These are phyloP conservation scores for Sporothrix phasma DNA, from an alignment of 2,329 filamentous ascomycete genomes.

Conservation along the genomic window DNA sequence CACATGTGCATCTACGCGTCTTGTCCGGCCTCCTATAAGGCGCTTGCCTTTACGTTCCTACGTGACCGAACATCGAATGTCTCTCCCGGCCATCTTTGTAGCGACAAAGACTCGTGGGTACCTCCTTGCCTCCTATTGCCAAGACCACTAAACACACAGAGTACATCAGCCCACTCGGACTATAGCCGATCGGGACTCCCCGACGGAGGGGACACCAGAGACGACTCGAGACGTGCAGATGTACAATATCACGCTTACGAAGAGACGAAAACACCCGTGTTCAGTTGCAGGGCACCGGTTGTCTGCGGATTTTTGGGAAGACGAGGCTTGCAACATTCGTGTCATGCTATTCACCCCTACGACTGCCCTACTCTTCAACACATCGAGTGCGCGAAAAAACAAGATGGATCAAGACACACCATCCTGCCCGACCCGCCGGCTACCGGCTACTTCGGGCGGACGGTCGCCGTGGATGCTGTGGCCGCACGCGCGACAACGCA, in stretches of 20 bases:
- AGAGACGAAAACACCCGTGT: not conserved
- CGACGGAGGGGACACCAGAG: not conserved
- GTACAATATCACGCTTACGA: not conserved
- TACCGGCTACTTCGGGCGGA: conserved; percentile 2
- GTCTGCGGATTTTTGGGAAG: too few species aligned
- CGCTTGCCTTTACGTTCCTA: too few species aligned
- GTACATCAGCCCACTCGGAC: not conserved
- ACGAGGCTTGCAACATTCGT: too few species aligned
- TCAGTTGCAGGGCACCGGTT: too few species aligned
- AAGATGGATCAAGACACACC: too few species aligned
- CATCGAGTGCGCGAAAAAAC: too few species aligned
- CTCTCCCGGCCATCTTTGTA: not conserved
- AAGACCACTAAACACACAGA: not conserved
- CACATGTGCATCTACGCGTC: too few species aligned
- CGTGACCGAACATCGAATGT: not conserved
- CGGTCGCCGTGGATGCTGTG: not conserved
- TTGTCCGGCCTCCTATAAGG: too few species aligned
- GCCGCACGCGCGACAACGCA: not conserved
- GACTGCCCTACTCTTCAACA: too few species aligned
- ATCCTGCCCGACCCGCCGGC: conserved; percentile 4
- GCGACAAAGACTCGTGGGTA: too few species aligned
- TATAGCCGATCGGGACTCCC: conserved; percentile 3
- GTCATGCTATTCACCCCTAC: too few species aligned
- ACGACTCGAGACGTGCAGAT: not conserved
- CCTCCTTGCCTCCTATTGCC: not conserved